These are phyloP conservation scores for Diutina ranongensis DNA, from an alignment of 1,139 yeast species.

Conservation along the genomic window DNA sequence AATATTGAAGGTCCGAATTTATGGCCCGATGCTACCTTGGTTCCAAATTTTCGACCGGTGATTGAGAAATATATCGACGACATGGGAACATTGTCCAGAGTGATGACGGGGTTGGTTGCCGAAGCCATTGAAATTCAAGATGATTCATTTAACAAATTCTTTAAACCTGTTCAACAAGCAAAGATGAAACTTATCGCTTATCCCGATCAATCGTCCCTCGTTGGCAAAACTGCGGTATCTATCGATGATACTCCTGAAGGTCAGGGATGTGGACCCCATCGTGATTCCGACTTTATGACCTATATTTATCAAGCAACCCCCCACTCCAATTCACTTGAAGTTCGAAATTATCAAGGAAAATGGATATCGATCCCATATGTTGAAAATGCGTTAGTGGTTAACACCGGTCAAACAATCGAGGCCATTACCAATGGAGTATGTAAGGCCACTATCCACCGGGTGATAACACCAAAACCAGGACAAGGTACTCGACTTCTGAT, in stretches of 20 bases:
- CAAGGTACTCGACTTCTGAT: conserved; percentile 41
- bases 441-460: conserved; percentile 60
- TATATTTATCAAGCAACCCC: conserved; percentile 48
- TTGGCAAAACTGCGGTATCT: conserved; percentile 17
- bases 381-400: conserved; percentile 35
- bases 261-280: conserved; percentile 65
- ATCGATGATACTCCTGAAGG: conserved; percentile 29
- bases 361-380: conserved; percentile 46
- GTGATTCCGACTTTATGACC: conserved; percentile 57
- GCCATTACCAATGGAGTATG: conserved; percentile 43
- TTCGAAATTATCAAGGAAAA: conserved; percentile 48
- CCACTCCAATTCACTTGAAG: conserved; percentile 43
- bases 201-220: conserved; percentile 28
- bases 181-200: conserved; percentile 45
- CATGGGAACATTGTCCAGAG: conserved; percentile 34
- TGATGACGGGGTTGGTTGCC: conserved; percentile 35
- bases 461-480: conserved; percentile 41
- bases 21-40: conserved; percentile 39
- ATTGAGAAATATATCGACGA: conserved; percentile 34
- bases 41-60: conserved; percentile 39
- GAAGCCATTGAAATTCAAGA: conserved; percentile 42
- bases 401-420: conserved; percentile 45
- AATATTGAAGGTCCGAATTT: conserved; percentile 56
- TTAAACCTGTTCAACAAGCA: conserved; percentile 40
- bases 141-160: conserved; percentile 35